Base-by-base conservation (phyloP, 1,139 yeast genomes). In the Blastobotrys elegans region DNA sequence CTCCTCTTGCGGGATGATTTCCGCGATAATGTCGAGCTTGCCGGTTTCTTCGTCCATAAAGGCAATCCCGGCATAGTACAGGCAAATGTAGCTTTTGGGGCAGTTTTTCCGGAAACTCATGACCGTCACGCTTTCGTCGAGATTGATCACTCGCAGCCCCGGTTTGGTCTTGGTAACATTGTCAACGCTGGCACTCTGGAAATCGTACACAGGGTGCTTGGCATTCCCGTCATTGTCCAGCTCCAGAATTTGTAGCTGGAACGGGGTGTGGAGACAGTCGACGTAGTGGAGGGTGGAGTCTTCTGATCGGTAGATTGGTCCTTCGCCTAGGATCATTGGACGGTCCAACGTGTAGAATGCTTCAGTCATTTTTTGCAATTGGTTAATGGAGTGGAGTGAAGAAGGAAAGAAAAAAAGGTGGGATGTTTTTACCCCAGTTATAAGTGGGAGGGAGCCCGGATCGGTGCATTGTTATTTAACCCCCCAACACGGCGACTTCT, bases 41-140 rank as follows among this genome's bases (percentile, higher is more conserved):
- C 69, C 69, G 4, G 67, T 62, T 22, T 50, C 44, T 50, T 64
- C 68, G 50, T 65, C 64, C 56, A 61, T 36, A 42, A 56, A 58
- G 5, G 63, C 65, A 43, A 61, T 54, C 2, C 65, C 65, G 35
- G 54, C 62, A 43, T 58, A 60, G 46, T 61, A 61, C 14, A 62
- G 56, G 49, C 65, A 60, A 20, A 61, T 54, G 42, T 61, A 61
- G 3, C 65, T 60, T 7, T 54, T 55, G 17, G 57, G 53, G 29
- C 50, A 53, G 45, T 55, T 49, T 41, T 56, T 52, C 22, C 65
- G 50, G 54, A 61, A 61, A 31, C 46, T 56, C 52, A 56, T 60
- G 13, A 60, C 63, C 1, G 65, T 59, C 24, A 61, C 63, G 29
- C 59, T 54, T 30, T 61, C 64, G 20, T 53, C 56, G 11, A 60